Conservation (phyloP, 192 early-diverging fungal genomes). For the Linnemannia schmuckeri region DNA sequence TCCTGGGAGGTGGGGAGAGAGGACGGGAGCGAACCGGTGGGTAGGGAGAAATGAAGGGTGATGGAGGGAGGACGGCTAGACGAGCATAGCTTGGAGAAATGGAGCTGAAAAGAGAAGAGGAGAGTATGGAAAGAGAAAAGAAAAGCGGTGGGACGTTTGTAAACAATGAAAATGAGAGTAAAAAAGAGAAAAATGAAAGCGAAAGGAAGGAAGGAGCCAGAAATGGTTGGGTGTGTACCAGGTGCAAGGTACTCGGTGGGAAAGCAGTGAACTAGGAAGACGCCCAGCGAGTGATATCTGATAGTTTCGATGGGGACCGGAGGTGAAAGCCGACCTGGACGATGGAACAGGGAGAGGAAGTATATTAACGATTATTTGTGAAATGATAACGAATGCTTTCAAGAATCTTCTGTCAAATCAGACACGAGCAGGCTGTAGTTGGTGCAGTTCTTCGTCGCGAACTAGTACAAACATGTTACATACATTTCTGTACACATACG, state of each 20-base stretch:
- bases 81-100: background rate
- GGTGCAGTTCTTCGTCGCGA: no score
- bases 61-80: background rate
- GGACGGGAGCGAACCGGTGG: background rate
- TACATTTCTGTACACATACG: background rate
- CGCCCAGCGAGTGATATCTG: background rate
- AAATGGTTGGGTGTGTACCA: background rate
- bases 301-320: background rate
- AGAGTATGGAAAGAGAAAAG: background rate
- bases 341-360: background rate
- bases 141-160: no score
- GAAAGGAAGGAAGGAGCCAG: background rate
- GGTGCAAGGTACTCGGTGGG: background rate
- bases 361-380: background rate
- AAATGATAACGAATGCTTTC: background rate
- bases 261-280: background rate
- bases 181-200: background rate
- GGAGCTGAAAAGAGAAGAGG: background rate
- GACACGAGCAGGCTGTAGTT: no score
- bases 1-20: background rate
- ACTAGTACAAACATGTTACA: no score
- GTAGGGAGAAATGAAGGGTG: background rate
- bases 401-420: no score
- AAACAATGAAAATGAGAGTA: background rate
- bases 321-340: background rate